These are phyloP conservation scores for Magnolia officinalis DNA, from an alignment of 164 flowering plant genomes.

Conservation along the genomic window DNA sequence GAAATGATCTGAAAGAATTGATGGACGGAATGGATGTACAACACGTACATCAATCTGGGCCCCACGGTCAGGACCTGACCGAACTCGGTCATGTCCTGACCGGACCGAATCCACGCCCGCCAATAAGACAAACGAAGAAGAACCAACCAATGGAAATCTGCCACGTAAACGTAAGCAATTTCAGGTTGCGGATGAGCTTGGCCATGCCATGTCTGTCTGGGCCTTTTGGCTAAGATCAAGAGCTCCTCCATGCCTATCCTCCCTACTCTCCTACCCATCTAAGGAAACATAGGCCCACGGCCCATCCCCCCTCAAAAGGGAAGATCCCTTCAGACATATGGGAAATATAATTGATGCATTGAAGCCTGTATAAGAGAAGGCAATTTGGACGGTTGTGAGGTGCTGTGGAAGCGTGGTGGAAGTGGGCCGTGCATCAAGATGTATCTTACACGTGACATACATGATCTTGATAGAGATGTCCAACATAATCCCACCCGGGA, in stretches of 20 bases:
- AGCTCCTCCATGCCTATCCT: constrained; percentile 1
- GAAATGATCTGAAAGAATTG: no score
- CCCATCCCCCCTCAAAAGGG: constrained; percentile 4
- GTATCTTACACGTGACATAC: no score
- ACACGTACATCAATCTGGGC: no score
- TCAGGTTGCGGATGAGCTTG: neutral
- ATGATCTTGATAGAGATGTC: no score
- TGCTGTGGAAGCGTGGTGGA: no score
- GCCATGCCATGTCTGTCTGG: neutral
- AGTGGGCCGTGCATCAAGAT: no score
- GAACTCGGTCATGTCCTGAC: neutral
- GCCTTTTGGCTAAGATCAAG: constrained; percentile 10
- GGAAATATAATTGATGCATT: constrained; percentile 21
- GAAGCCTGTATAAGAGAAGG: constrained; percentile 11
- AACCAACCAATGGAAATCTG: neutral
- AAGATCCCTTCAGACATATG: constrained; percentile 14
- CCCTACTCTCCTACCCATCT: neutral
- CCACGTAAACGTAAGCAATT: neutral
- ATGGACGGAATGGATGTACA: no score
- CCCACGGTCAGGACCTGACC: neutral
- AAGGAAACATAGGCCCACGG: neutral
- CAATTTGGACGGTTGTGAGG: neutral
- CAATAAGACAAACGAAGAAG: constrained; percentile 4
- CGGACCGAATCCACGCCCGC: neutral
- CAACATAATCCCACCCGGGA: no score